Evolutionary conservation across 2,329 filamentous ascomycete species (phyloP).

Genomic region (Trichoderma sp.): DNA sequence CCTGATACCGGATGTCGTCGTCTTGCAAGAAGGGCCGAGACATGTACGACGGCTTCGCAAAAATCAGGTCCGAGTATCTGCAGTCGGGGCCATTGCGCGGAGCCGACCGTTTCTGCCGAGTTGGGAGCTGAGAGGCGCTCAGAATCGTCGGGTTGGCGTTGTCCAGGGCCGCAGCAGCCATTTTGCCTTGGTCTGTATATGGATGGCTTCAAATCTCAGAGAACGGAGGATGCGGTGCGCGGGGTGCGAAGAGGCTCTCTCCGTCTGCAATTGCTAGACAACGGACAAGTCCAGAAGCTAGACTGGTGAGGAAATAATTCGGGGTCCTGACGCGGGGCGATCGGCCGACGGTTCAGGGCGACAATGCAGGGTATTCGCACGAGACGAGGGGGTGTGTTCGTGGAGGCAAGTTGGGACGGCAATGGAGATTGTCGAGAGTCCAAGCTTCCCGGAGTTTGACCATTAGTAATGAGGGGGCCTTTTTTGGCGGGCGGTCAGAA

Average conservation of each 20-base stretch:
- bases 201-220: background rate
- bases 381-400: conserved; percentile 6
- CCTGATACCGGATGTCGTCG: conserved; percentile 45
- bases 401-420: background rate
- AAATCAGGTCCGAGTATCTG: conserved; percentile 49
- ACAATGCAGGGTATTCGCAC: background rate
- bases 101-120: conserved; percentile 58
- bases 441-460: background rate
- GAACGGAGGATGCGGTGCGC: background rate
- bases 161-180: conserved; percentile 45
- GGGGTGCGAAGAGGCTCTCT: background rate
- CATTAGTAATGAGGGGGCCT: conserved; percentile 3
- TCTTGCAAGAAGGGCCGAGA: conserved; percentile 42
- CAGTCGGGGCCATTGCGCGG: conserved; percentile 50
- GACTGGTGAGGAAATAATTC: conserved; percentile 12
- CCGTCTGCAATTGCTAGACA: background rate
- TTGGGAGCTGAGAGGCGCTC: conserved; percentile 84
- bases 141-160: conserved; percentile 95
- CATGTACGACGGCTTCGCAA: conserved; percentile 48
- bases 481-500: background rate
- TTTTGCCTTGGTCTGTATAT: conserved; percentile 12
- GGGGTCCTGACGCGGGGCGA: conserved; percentile 11
- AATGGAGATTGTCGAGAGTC: conserved; percentile 16
- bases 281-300: background rate
- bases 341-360: background rate